Conservation (phyloP, 2,329 filamentous ascomycete species). For the Penicillium rolfsii region DNA sequence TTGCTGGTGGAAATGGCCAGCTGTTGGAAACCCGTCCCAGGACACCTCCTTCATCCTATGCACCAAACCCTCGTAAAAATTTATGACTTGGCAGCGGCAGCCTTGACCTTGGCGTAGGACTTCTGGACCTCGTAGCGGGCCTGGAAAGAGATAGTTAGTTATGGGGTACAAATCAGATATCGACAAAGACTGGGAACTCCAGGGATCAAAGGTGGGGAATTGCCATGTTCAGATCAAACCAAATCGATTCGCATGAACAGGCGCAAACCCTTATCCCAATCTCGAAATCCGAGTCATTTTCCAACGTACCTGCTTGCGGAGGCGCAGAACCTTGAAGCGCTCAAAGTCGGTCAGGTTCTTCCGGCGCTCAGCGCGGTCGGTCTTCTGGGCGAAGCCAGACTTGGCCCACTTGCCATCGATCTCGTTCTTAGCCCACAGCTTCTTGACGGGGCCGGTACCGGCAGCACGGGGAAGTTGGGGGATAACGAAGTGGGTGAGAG, state of each 20-base stretch:
- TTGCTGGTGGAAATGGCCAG: slow-evolving; percentile 44
- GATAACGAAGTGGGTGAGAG: slow-evolving; percentile 88
- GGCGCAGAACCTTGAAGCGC: slow-evolving; percentile 98
- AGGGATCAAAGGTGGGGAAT: background rate
- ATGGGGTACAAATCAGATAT: background rate
- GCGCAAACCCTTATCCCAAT: background rate
- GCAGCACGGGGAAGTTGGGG: slow-evolving; percentile 81
- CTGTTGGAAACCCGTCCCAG: slow-evolving; percentile 44
- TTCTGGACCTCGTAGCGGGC: slow-evolving; percentile 96
- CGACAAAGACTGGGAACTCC: background rate
- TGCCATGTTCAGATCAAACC: background rate
- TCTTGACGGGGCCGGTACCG: slow-evolving; percentile 80
- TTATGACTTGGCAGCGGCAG: slow-evolving; percentile 69
- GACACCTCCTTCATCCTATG: slow-evolving; percentile 49
- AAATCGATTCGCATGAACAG: background rate
- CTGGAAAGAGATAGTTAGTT: slow-evolving; percentile 43
- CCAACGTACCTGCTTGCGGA: slow-evolving; percentile 91
- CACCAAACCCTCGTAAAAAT: slow-evolving; percentile 46
- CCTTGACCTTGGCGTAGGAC: slow-evolving; percentile 90
- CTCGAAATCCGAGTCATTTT: background rate
- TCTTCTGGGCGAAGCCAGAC: slow-evolving; percentile 93
- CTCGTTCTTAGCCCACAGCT: slow-evolving; percentile 85
- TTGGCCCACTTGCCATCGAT: slow-evolving; percentile 93
- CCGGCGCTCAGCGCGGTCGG: slow-evolving; percentile 81
- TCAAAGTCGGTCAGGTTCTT: slow-evolving; percentile 96